Base-by-base conservation (phyloP, 176 grass and related monocot genomes). In the Themeda triandra region DNA sequence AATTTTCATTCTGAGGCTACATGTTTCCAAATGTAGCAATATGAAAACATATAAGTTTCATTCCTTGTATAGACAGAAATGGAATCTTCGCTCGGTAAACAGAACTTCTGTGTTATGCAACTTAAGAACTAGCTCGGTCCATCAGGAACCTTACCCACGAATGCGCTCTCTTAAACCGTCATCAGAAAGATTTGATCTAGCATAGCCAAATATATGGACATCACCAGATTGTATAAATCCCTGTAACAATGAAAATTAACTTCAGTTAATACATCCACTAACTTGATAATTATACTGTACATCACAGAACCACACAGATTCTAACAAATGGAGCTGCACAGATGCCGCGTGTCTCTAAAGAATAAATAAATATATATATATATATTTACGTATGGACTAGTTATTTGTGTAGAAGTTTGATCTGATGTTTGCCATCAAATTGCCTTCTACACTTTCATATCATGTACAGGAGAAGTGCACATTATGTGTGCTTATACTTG, bases 171-270 rank as follows among this genome's bases (percentile, higher is more conserved):
- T 98, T 83, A 98, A 83, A 8, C 89, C 93, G 76, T 98, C 89
- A 86, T 98, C 91, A 76, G 93, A 96, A 87, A 98, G 81, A 83
- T 98, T 87, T 81, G 96, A 87, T 83, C 96, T 84, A 32, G 96
- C 96, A 79, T 98, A 98, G 40, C 96, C 93, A 89, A 98, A 92
- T 86, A 98, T 98, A 84, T 89, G 91, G 54, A 98, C 89, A 80
- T 96, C 93, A 60, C 87, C 85, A 24, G 91, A 77, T 84, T 93
- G 89, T 76, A 98, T 54, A 64, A 98, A 98, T 64, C 92, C 91
- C 95, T 98, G 85, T 36, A 59, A 78, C 30, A 63, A 65, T 25
- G 44, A 80, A 85, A 53, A 79, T 54, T 84, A 48, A 81, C 25
- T 41, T 67, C 48, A 54, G 58, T 49, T 36, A 59, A 44, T 59